phyloP scores from a whole-genome alignment of 192 early-diverging fungal species.

The Chytriomyces hyalinus region DNA sequence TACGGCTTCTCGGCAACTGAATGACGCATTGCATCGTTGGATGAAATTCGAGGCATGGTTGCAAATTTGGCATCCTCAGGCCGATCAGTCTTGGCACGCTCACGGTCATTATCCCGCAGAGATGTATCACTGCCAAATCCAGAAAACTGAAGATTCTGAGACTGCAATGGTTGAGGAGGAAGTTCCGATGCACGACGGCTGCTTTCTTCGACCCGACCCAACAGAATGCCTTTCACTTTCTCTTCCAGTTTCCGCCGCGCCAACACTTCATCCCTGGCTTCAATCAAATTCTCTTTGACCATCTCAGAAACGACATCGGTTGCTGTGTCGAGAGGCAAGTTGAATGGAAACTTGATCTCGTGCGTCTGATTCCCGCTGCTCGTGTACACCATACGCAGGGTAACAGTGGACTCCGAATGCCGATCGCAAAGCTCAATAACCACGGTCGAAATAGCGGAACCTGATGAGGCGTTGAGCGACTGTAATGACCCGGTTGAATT shows the following conservation, averaged over 20 bases:
- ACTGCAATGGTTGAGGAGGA: background rate
- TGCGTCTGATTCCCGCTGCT: slow-evolving; percentile 27
- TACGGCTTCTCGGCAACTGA: background rate
- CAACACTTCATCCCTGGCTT: slow-evolving; percentile 43
- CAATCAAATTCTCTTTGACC: slow-evolving; percentile 52
- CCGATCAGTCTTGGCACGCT: background rate
- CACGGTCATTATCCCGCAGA: background rate
- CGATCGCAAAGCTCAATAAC: slow-evolving; percentile 43
- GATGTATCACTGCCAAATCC: background rate
- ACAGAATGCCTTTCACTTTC: slow-evolving; percentile 26
- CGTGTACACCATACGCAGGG: slow-evolving; percentile 51
- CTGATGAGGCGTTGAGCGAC: background rate
- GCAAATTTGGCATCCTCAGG: background rate
- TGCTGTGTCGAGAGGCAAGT: slow-evolving; percentile 70
- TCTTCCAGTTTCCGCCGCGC: slow-evolving; percentile 45
- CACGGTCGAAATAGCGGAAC: background rate
- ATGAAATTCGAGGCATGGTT: background rate
- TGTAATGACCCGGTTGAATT: background rate
- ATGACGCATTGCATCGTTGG: background rate
- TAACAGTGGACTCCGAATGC: slow-evolving; percentile 35
- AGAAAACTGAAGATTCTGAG: too few relatives aligned
- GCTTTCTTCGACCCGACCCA: slow-evolving; percentile 22
- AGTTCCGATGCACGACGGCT: background rate
- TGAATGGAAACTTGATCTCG: slow-evolving; percentile 75
- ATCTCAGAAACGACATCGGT: slow-evolving; percentile 70